These are phyloP conservation scores for Terfezia claveryi DNA, from an alignment of 495 filamentous ascomycete species.

Conservation along the genomic window DNA sequence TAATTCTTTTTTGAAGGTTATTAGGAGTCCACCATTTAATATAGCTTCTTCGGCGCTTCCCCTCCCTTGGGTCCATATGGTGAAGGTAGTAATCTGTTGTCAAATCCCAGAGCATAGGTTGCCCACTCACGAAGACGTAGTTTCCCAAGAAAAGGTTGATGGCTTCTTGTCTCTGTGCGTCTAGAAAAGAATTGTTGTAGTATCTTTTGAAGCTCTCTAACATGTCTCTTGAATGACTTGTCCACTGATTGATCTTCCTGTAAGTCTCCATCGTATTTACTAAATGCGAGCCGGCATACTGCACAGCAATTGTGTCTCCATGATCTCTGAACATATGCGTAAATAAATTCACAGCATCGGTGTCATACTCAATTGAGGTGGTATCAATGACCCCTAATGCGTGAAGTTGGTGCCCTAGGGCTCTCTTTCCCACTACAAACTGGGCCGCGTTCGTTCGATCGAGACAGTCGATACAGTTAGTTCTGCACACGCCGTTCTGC, in stretches of 20 bases:
- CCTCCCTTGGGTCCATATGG: constrained; percentile 54
- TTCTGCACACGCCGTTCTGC: constrained; percentile 82
- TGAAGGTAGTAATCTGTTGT: constrained; percentile 93
- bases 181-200: constrained; percentile 96
- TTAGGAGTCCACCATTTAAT: constrained; percentile 75
- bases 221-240: constrained; percentile 91
- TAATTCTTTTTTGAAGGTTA: constrained; percentile 37
- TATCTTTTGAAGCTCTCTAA: constrained; percentile 97
- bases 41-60: constrained; percentile 40
- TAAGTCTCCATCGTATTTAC: constrained; percentile 99
- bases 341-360: constrained; percentile 83
- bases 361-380: constrained; percentile 72
- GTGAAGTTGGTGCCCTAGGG: constrained; percentile 77
- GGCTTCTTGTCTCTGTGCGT: constrained; percentile 87
- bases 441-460: constrained; percentile 94
- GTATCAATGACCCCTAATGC: constrained; percentile 70
- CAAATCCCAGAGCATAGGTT: constrained; percentile 95
- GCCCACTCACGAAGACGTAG: constrained; percentile 73
- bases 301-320: constrained; percentile 89
- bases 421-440: constrained; percentile 93
- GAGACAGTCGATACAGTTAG: constrained; percentile 94
- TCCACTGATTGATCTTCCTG: constrained; percentile 97
- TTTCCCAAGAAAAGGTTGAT: constrained; percentile 97
- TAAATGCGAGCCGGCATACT: constrained; percentile 91
- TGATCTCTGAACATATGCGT: constrained; percentile 96